These are phyloP conservation scores for Podospora appendiculata DNA, from an alignment of 495 filamentous ascomycete species.

Conservation along the genomic window DNA sequence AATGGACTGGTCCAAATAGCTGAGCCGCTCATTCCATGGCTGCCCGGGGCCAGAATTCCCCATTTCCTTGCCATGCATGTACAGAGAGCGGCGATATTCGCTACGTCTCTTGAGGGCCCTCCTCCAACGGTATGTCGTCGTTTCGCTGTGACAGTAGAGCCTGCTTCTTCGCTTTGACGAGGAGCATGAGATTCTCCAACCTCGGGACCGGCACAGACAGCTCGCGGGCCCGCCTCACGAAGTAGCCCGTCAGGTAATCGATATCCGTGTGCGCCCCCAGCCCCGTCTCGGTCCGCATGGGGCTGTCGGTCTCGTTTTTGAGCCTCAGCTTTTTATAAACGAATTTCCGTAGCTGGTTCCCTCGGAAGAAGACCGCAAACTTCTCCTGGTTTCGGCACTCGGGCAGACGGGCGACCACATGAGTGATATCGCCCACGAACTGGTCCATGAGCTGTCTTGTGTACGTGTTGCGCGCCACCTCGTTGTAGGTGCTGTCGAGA, in stretches of 20 bases:
- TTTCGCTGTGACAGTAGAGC: constrained; percentile 7
- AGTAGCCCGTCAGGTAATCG: constrained; percentile 76
- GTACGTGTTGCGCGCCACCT: constrained; percentile 54
- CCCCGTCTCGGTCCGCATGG: constrained; percentile 55
- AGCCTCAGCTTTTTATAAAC: constrained; percentile 26
- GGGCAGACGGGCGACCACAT: constrained; percentile 32
- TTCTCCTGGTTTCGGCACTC: constrained; percentile 59
- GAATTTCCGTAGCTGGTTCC: constrained; percentile 40
- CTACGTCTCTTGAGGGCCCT: neutral
- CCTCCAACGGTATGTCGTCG: constrained; percentile 17
- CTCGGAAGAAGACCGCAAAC: constrained; percentile 47
- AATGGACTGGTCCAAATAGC: no score
- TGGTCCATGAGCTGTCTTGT: constrained; percentile 58
- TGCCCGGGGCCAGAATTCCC: no score
- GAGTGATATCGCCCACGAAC: constrained; percentile 45
- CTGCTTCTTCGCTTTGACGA: constrained; percentile 28
- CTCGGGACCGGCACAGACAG: constrained; percentile 55
- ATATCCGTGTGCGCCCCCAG: constrained; percentile 57
- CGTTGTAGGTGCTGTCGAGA: constrained; percentile 62
- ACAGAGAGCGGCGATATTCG: no score
- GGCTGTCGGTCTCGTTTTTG: constrained; percentile 48
- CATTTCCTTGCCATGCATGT: no score
- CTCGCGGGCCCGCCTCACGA: constrained; percentile 61
- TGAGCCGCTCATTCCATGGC: no score
- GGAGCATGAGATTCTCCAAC: constrained; percentile 37